Conservation (phyloP, 768 basidiomycete species). For the Rubroboletus satanas region DNA sequence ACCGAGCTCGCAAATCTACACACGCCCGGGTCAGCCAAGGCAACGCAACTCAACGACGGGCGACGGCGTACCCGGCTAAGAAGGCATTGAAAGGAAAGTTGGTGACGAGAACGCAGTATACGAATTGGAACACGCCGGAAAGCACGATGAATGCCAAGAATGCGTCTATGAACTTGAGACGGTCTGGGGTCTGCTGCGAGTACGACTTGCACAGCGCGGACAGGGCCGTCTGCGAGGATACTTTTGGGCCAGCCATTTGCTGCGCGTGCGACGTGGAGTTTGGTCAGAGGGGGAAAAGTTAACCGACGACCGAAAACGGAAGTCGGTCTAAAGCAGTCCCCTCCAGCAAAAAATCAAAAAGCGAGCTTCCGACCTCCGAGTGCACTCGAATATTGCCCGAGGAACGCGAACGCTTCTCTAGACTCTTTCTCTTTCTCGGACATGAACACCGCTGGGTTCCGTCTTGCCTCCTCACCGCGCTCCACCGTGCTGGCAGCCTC, state of each 20-base stretch:
- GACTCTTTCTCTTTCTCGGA: neutral
- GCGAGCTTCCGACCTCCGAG: neutral
- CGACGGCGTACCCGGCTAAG: slow-evolving; percentile 74
- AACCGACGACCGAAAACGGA: slow-evolving; percentile 11
- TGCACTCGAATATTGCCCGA: no score
- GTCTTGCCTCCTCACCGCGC: slow-evolving; percentile 23
- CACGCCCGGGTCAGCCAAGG: slow-evolving; percentile 1
- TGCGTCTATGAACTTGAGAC: slow-evolving; percentile 90
- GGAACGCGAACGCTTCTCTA: neutral
- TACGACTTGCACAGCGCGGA: slow-evolving; percentile 74
- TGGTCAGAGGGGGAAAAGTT: neutral
- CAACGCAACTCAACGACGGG: neutral
- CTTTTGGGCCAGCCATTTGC: slow-evolving; percentile 38
- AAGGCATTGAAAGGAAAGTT: slow-evolving; percentile 98
- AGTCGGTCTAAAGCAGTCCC: neutral
- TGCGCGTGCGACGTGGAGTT: slow-evolving; percentile 21
- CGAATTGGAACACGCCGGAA: slow-evolving; percentile 85
- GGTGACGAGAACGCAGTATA: slow-evolving; percentile 87
- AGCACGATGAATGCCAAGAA: slow-evolving; percentile 92
- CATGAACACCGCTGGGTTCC: slow-evolving; percentile 24
- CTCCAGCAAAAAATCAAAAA: slow-evolving; percentile 2
- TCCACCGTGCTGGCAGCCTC: slow-evolving; percentile 12
- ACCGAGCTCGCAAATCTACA: slow-evolving; percentile 88
- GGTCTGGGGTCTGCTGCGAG: slow-evolving; percentile 66
- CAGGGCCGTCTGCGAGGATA: slow-evolving; percentile 27